Percentiles rank a stretch among this genome's conserved stretches.
Conservation (phyloP, 108 stramenopile genomes). For the Mediolabrus comicus region DNA sequence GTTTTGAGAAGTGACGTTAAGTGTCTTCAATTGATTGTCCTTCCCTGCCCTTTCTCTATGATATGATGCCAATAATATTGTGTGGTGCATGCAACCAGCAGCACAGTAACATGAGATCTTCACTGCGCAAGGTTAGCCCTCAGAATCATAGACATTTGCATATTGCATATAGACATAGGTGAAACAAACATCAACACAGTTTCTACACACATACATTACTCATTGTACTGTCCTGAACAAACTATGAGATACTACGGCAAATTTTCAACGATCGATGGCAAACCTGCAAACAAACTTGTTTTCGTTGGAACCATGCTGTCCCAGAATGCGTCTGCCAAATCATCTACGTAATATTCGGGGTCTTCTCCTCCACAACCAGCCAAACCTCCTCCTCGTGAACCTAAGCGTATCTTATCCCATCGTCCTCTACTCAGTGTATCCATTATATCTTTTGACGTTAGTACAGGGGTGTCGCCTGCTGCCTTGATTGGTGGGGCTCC, state of each 20-base stretch:
- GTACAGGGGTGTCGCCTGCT: neutral
- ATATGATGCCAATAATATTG: too few relatives aligned
- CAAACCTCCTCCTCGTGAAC: conserved; percentile 38
- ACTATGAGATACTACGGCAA: conserved; percentile 44
- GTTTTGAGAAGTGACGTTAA: too few relatives aligned
- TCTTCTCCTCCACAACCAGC: conserved; percentile 65
- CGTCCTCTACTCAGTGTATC: conserved; percentile 24
- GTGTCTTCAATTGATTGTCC: too few relatives aligned
- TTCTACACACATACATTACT: neutral
- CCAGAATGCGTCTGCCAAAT: conserved; percentile 70
- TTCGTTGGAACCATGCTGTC: conserved; percentile 63
- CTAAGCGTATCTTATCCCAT: conserved; percentile 60
- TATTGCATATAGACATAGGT: too few relatives aligned
- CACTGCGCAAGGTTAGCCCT: too few relatives aligned
- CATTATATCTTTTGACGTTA: conserved; percentile 15
- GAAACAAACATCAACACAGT: too few relatives aligned
- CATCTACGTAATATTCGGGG: conserved; percentile 67
- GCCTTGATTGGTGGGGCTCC: conserved; percentile 16
- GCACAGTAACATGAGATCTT: too few relatives aligned
- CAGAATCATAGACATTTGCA: too few relatives aligned
- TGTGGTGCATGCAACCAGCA: too few relatives aligned
- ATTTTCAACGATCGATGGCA: conserved; percentile 75
- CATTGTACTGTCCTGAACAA: too few relatives aligned
- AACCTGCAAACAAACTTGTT: conserved; percentile 66
- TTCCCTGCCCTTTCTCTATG: too few relatives aligned